A percentile compares a stretch with the other conserved stretches of the same genome.
phyloP scores from a whole-genome alignment of 805 yeast species.

The Metschnikowia cubensis region DNA sequence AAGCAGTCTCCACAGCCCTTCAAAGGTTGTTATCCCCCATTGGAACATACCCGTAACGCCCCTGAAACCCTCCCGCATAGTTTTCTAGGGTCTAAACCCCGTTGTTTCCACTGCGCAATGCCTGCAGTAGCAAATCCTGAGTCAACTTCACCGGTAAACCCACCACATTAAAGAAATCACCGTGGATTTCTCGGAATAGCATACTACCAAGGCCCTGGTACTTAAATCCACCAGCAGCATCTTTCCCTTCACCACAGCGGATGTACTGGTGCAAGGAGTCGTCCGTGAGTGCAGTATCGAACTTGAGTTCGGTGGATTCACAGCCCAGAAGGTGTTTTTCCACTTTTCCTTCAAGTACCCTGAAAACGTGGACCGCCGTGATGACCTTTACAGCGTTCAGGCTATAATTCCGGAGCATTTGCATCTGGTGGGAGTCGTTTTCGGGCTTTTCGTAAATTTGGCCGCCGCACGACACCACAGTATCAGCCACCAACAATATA shows the following conservation, averaged over 20 bases:
- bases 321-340: constrained; percentile 1
- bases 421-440: constrained; percentile 24
- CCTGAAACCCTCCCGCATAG: no score
- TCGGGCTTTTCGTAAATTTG: constrained; percentile 75
- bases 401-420: constrained; percentile 27
- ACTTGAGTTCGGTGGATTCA: constrained; percentile 45
- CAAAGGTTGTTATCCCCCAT: no score
- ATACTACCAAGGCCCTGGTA: constrained; percentile 72
- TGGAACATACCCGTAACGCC: no score
- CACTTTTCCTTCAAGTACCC: constrained; percentile 9
- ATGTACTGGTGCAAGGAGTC: constrained; percentile 62
- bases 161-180: constrained; percentile 83
- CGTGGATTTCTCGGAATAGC: constrained; percentile 58
- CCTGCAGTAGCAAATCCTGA: neutral
- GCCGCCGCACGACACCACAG: constrained; percentile 60
- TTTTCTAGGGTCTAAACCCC: no score
- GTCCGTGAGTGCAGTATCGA: constrained; percentile 46
- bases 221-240: constrained; percentile 91
- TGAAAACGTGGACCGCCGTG: constrained; percentile 31
- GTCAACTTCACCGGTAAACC: constrained; percentile 63
- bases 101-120: fast-evolving
- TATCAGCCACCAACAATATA: constrained; percentile 68
- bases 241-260: constrained; percentile 64
- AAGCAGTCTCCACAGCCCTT: no score
- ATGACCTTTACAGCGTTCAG: constrained; percentile 26